Percentiles rank a stretch among this genome's conserved stretches.
Evolutionary conservation across 179 eudicot species (phyloP).

Genomic region (Monotropa hypopitys): DNA sequence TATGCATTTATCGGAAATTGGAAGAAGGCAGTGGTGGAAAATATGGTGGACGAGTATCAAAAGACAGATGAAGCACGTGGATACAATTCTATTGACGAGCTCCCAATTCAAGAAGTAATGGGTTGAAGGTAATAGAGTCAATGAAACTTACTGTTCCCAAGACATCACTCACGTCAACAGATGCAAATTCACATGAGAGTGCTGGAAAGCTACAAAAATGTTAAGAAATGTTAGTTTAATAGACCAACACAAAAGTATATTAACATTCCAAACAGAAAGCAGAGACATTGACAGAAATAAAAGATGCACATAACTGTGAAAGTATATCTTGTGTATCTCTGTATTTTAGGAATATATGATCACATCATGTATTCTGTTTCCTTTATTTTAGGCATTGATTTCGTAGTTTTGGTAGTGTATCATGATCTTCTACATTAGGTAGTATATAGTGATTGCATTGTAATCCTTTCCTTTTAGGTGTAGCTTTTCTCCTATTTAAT

Average conservation of each 20-base stretch:
- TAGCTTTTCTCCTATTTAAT: too few relatives aligned
- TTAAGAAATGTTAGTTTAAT: slow-evolving; percentile 10
- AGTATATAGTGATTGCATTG: too few relatives aligned
- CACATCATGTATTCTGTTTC: too few relatives aligned
- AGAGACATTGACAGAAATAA: background rate
- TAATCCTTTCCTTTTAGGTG: too few relatives aligned
- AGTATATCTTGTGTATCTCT: too few relatives aligned
- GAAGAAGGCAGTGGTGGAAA: background rate
- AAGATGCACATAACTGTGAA: background rate
- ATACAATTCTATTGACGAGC: background rate
- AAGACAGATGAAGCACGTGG: background rate
- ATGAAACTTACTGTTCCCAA: slow-evolving; percentile 78
- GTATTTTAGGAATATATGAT: too few relatives aligned
- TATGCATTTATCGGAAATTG: background rate
- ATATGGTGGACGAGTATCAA: background rate
- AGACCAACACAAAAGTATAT: slow-evolving; percentile 6
- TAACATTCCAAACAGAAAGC: background rate
- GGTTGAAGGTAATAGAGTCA: background rate
- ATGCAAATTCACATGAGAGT: slow-evolving; percentile 95
- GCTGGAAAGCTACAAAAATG: slow-evolving; percentile 70
- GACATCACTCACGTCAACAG: slow-evolving; percentile 92
- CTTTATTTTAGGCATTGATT: too few relatives aligned
- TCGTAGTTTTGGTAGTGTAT: too few relatives aligned
- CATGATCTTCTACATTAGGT: too few relatives aligned
- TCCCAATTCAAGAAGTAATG: background rate